Percentiles rank a stretch among this genome's conserved stretches.
phyloP scores from a whole-genome alignment of 768 basidiomycete species.

The Tulasnella calospora region DNA sequence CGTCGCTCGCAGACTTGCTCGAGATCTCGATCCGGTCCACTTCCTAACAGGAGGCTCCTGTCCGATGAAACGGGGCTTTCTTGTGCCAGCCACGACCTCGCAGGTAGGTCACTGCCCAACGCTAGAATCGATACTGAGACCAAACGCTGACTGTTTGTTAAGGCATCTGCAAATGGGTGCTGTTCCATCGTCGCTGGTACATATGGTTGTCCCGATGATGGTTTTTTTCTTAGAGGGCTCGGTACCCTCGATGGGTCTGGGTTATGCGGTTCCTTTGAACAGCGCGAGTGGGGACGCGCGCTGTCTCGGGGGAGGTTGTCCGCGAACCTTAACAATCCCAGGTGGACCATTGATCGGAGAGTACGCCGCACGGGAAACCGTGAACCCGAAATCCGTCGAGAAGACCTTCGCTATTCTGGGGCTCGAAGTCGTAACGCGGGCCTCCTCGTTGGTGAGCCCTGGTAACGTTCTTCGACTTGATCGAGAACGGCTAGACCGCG shows the following conservation, averaged over 20 bases:
- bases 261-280: neutral
- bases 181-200: neutral
- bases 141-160: neutral
- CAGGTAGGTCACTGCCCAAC: neutral
- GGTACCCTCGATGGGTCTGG: neutral
- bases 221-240: neutral
- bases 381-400: neutral
- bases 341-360: neutral
- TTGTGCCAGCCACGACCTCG: neutral
- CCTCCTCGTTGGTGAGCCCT: neutral
- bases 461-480: neutral
- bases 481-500: neutral
- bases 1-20: neutral
- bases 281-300: neutral
- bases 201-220: neutral
- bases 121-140: neutral
- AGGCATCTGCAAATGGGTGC: neutral
- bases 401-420: neutral
- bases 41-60: neutral
- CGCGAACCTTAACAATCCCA: neutral
- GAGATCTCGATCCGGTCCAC: neutral
- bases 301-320: neutral
- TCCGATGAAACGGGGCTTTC: neutral
- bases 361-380: neutral
- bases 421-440: neutral